Base-by-base conservation (phyloP, 2,329 filamentous ascomycete genomes). In the Colletotrichum gloeosporioides region DNA sequence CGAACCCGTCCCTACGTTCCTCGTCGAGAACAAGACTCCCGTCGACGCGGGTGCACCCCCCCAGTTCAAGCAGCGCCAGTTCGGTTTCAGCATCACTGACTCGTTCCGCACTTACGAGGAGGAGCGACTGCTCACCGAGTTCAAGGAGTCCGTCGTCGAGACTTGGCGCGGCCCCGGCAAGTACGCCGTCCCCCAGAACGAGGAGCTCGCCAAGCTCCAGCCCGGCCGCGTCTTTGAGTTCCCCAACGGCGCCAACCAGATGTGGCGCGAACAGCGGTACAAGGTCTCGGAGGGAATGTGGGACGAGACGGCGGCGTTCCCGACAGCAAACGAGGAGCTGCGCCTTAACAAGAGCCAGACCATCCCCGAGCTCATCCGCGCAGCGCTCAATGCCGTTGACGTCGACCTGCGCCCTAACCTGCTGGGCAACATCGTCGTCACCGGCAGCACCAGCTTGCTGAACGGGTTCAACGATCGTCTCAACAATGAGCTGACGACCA, bases 141-240 rank as follows among this genome's bases (percentile, higher is more conserved):
- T 98, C 91, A 99, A 99, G 87, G 98, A 99, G 87, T 98, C 95
- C 22, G 95, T 98, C 18, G 96, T 99, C 32, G 96, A 98, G 86
- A 93, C 96, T 16, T 99, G 97, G 96, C 92, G 92, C 31, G 95
- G 95, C 1, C 95, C 95, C 0, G 93, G 93, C 75, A 90, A 92
- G 77, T 92, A 95, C 80, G 84, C 85, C 57, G 86, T 84, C 79
- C 90, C 87, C 27, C 92, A 93, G 49, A 98, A 96, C 83, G 92
- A 97, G 82, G 96, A 98, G 57, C 89, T 92, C 64, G 93, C 93
- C 74, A 93, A 91, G 83, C 89, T 87, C 61, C 92, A 93, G 78
- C 95, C 95, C 1, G 95, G 95, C 55, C 93, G 95, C 69, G 94
- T 97, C 13, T 99, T 98, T 82, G 97, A 99, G 88, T 97, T 99